These are phyloP conservation scores for Polyporus tsugae DNA, from an alignment of 1,284 basidiomycete genomes.

Conservation along the genomic window DNA sequence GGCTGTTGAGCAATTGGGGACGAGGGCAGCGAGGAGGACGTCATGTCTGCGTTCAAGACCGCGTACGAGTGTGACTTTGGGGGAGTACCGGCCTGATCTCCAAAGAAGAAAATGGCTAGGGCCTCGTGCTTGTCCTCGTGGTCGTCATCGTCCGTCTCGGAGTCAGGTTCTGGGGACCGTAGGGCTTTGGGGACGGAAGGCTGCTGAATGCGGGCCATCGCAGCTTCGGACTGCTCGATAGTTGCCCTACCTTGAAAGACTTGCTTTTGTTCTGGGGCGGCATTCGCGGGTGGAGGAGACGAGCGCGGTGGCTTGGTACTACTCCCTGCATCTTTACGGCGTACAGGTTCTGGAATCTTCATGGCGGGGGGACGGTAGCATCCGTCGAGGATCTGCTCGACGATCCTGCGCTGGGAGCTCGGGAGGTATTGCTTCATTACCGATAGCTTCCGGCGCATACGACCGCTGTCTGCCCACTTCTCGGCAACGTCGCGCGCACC, in stretches of 20 bases:
- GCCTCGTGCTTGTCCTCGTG: constrained; percentile 28
- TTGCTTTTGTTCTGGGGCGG: not conserved
- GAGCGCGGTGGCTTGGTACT: constrained; percentile 1
- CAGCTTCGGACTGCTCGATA: constrained; percentile 32
- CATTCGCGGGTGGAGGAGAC: not conserved
- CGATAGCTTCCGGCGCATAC: constrained; percentile 51
- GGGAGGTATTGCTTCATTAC: constrained; percentile 54
- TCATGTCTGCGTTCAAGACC: constrained; percentile 10
- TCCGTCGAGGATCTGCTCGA: constrained; percentile 39
- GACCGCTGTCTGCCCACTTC: constrained; percentile 62
- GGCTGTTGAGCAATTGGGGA: constrained; percentile 6
- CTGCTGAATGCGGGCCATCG: constrained; percentile 31
- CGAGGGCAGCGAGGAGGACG: constrained; percentile 22
- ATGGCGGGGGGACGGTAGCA: constrained; percentile 7
- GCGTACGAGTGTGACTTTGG: constrained; percentile 5
- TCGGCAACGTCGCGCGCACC: constrained; percentile 53
- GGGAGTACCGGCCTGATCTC: constrained; percentile 25
- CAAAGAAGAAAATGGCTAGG: constrained; percentile 36
- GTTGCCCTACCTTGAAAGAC: constrained; percentile 35
- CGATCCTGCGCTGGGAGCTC: constrained; percentile 36
- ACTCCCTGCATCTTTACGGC: not conserved
- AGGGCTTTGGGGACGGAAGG: constrained; percentile 23
- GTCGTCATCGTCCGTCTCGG: constrained; percentile 37
- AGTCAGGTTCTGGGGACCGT: constrained; percentile 36
- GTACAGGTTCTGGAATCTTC: not conserved